phyloP scores from a whole-genome alignment of 2,329 filamentous ascomycete species.

The Exophiala phaeomuriformis region DNA sequence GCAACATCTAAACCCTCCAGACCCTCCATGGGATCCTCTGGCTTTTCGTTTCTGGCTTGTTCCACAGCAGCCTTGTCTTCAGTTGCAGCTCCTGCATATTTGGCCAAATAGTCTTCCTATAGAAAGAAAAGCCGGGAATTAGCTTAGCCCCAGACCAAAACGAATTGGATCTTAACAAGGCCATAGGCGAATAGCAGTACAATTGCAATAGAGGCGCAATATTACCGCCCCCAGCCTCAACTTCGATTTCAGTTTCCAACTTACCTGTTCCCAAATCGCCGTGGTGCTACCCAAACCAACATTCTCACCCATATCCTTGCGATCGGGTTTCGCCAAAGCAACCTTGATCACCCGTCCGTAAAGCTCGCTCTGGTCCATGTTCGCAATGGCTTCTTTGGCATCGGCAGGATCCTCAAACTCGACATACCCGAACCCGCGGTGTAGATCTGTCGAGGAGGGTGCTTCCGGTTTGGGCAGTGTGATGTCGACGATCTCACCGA shows the following conservation, averaged over 20 bases:
- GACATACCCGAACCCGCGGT: conserved; percentile 92
- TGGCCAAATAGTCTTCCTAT: conserved; percentile 87
- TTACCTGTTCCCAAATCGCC: conserved; percentile 93
- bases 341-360: conserved; percentile 91
- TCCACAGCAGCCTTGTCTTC: conserved; percentile 58
- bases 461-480: conserved; percentile 81
- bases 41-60: conserved; percentile 46
- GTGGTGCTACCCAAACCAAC: conserved; percentile 88
- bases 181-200: not conserved
- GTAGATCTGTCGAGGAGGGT: conserved; percentile 67
- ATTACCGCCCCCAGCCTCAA: conserved; percentile 23
- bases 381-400: conserved; percentile 92
- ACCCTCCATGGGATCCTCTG: conserved; percentile 89
- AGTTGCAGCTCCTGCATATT: conserved; percentile 77
- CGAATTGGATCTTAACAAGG: not conserved
- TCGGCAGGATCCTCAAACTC: conserved; percentile 83
- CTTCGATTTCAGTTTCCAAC: conserved; percentile 28
- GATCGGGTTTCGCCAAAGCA: conserved; percentile 76
- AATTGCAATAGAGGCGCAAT: conserved; percentile 2
- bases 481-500: conserved; percentile 90
- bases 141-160: not conserved
- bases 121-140: not conserved
- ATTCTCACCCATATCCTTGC: conserved; percentile 54
- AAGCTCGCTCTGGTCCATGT: conserved; percentile 96
- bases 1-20: conserved; percentile 89